A percentile compares a stretch with the other conserved stretches of the same genome.
These are phyloP conservation scores for Colletotrichum lindemuthianum DNA, from an alignment of 2,329 filamentous ascomycete species.

Conservation along the genomic window DNA sequence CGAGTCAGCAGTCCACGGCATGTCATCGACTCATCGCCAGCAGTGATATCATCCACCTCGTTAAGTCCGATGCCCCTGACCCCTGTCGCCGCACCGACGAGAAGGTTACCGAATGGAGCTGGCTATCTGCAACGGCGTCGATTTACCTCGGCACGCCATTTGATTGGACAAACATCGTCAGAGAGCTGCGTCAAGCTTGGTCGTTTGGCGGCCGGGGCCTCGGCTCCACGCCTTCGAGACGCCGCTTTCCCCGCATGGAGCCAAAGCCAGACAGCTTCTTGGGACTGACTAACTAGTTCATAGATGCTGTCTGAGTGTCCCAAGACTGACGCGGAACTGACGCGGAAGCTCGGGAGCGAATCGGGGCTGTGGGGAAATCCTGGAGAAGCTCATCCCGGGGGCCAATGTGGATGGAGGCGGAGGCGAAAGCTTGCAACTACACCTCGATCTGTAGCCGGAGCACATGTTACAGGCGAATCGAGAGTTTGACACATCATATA, in stretches of 20 bases:
- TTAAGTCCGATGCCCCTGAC: not conserved
- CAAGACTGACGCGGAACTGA: not conserved
- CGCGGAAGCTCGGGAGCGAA: slow-evolving; percentile 17
- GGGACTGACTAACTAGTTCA: not conserved
- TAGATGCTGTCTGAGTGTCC: slow-evolving; percentile 1
- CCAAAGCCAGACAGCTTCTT: too few species aligned
- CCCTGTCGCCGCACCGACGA: slow-evolving; percentile 18
- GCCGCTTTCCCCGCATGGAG: slow-evolving; percentile 23
- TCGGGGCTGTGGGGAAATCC: slow-evolving; percentile 25
- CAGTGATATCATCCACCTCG: too few species aligned
- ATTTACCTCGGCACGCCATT: slow-evolving; percentile 29
- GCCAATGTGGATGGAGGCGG: slow-evolving; percentile 14
- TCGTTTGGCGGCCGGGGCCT: slow-evolving; percentile 27
- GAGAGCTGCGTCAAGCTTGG: slow-evolving; percentile 7
- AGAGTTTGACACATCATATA: not conserved
- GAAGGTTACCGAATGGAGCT: slow-evolving; percentile 29
- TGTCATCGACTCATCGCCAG: too few species aligned
- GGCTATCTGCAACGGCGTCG: not conserved
- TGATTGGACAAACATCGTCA: slow-evolving; percentile 24
- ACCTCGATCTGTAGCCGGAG: not conserved
- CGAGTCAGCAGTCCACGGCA: too few species aligned
- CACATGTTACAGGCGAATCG: slow-evolving; percentile 12
- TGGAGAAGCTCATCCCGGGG: slow-evolving; percentile 34
- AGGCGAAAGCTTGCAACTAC: slow-evolving; percentile 27
- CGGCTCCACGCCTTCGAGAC: slow-evolving; percentile 25